phyloP scores from a whole-genome alignment of 495 filamentous ascomycete species.

The Trypethelium eluteriae region DNA sequence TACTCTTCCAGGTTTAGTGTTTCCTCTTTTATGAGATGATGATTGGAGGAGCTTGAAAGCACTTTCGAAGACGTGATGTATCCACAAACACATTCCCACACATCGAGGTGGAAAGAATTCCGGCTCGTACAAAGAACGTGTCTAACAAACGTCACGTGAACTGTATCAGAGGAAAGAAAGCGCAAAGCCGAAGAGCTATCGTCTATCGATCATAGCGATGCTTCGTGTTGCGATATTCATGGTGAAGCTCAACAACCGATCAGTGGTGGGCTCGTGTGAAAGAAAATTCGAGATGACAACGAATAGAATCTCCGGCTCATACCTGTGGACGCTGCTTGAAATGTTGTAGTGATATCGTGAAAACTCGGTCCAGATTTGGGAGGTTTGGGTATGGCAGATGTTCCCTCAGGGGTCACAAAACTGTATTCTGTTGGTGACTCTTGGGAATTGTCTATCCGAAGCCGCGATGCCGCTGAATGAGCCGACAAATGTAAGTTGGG shows the following conservation, averaged over 20 bases:
- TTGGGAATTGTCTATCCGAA: neutral
- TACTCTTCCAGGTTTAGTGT: neutral
- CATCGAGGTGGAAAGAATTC: neutral
- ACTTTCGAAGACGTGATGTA: too few species aligned
- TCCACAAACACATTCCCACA: too few species aligned
- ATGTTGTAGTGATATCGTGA: conserved; percentile 71
- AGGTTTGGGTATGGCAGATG: neutral
- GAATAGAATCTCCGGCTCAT: conserved; percentile 23
- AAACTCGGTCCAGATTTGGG: conserved; percentile 27
- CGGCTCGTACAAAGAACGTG: conserved; percentile 6
- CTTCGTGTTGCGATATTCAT: neutral
- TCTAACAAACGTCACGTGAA: neutral
- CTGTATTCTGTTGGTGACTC: neutral
- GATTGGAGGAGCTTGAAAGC: too few species aligned
- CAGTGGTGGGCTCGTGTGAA: too few species aligned
- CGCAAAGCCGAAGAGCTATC: neutral
- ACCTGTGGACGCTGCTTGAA: conserved; percentile 64
- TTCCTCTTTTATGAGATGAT: too few species aligned
- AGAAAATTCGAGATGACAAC: too few species aligned
- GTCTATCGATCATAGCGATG: neutral
- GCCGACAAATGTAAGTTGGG: neutral
- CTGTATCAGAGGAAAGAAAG: neutral
- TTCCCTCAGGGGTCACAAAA: neutral
- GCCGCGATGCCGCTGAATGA: neutral
- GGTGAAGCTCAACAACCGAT: too few species aligned